phyloP scores from a whole-genome alignment of 768 basidiomycete genomes.

The Tylopilus felleus region DNA sequence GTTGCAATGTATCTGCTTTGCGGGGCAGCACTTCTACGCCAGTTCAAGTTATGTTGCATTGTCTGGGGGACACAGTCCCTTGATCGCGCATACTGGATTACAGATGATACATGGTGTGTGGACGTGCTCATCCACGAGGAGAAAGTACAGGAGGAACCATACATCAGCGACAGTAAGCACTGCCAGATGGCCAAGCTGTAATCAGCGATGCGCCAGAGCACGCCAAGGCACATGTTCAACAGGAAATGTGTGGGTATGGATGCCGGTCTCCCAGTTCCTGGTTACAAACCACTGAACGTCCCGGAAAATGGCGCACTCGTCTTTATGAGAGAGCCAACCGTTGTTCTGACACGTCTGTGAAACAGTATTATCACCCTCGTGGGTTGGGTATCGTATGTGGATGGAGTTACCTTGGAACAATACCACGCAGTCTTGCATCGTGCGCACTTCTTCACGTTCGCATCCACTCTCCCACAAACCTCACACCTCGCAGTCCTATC shows the following conservation, averaged over 20 bases:
- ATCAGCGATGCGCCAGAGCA: constrained; percentile 5
- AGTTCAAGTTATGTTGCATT: neutral
- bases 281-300: constrained; percentile 31
- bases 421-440: constrained; percentile 29
- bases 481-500: constrained; percentile 22
- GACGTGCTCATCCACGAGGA: neutral
- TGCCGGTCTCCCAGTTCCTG: constrained; percentile 26
- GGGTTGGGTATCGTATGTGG: neutral
- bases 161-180: neutral
- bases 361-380: constrained; percentile 3
- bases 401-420: constrained; percentile 27
- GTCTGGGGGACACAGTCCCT: neutral
- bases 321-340: constrained; percentile 23
- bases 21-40: neutral
- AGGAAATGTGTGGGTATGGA: constrained; percentile 19
- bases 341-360: constrained; percentile 22
- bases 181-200: neutral
- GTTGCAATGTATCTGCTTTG: constrained; percentile 9
- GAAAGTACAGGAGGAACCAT: neutral
- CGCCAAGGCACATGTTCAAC: constrained; percentile 15
- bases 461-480: constrained; percentile 18
- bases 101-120: constrained; percentile 1
- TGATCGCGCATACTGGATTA: neutral
- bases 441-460: constrained; percentile 23
- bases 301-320: constrained; percentile 21